These are phyloP conservation scores for Crithidia bombi DNA, from an alignment of 208 protist genomes.

Conservation along the genomic window DNA sequence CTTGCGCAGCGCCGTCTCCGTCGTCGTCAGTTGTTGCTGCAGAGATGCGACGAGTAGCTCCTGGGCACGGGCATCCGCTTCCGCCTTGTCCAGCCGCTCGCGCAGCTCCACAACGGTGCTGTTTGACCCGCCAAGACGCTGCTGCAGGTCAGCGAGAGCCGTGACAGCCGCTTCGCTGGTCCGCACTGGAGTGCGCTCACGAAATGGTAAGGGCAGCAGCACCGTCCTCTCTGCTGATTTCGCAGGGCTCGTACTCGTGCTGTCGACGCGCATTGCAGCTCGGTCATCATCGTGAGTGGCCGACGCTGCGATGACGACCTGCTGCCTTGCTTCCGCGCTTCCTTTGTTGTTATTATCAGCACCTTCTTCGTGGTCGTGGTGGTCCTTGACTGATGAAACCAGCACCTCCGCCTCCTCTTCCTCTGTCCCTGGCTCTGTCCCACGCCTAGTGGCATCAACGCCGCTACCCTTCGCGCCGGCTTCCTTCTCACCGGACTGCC, in stretches of 20 bases:
- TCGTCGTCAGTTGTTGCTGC: conserved; percentile 12
- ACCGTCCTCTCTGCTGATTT: not conserved
- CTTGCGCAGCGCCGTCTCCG: conserved; percentile 3
- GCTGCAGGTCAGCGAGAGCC: conserved; percentile 64
- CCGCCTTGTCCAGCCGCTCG: conserved; percentile 16
- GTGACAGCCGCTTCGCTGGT: conserved; percentile 51
- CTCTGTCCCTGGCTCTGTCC: no score
- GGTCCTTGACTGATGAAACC: no score
- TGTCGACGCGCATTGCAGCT: not conserved
- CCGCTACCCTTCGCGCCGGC: no score
- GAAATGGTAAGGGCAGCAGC: conserved; percentile 4
- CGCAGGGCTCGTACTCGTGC: no score
- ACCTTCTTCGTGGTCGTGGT: no score
- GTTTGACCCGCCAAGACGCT: conserved; percentile 36
- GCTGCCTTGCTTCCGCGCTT: no score
- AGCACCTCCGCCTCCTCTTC: no score
- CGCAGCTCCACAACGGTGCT: conserved; percentile 25
- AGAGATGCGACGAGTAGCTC: conserved; percentile 6
- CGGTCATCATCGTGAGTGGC: no score
- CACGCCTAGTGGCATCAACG: no score
- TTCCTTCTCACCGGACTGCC: no score
- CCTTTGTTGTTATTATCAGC: no score
- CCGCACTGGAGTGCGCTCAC: conserved; percentile 23
- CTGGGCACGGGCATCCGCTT: conserved; percentile 16
- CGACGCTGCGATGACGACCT: no score